These are phyloP conservation scores for Berberis vulgaris DNA, from an alignment of 164 flowering plant species.

Conservation along the genomic window DNA sequence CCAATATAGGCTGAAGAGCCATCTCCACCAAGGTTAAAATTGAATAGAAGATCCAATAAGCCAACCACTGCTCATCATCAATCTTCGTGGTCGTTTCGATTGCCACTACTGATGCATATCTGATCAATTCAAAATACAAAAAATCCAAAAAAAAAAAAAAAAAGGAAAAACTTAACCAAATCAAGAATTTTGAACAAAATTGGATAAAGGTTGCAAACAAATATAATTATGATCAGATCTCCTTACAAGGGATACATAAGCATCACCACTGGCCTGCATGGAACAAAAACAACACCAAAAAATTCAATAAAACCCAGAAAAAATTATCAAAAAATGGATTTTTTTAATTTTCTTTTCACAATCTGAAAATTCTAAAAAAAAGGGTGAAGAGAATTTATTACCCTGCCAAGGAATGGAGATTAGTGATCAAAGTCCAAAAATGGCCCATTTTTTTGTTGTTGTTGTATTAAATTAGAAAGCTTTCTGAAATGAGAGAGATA, in stretches of 20 bases:
- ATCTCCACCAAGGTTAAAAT: constrained; percentile 84
- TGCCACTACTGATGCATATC: constrained; percentile 86
- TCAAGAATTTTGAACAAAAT: neutral
- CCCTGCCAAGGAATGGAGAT: constrained; percentile 67
- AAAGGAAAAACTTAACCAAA: neutral
- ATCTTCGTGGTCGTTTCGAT: constrained; percentile 73
- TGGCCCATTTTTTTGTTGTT: constrained; percentile 22
- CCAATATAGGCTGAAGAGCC: constrained; percentile 49
- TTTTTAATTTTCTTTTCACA: neutral
- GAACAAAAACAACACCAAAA: neutral
- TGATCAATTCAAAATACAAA: constrained; percentile 8
- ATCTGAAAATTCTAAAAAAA: neutral
- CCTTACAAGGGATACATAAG: constrained; percentile 80
- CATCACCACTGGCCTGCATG: constrained; percentile 67
- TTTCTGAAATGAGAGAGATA: neutral
- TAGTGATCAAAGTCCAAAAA: constrained; percentile 50
- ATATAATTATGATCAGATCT: neutral
- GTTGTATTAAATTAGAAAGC: neutral
- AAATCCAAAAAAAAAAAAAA: neutral
- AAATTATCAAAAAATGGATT: neutral
- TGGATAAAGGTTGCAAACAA: too few species aligned
- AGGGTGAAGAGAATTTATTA: constrained; percentile 11
- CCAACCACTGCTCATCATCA: constrained; percentile 98
- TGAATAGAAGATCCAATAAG: constrained; percentile 94
- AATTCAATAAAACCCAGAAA: neutral